phyloP scores from a whole-genome alignment of 352 stramenopile species.

The Sclerospora graminicola region DNA sequence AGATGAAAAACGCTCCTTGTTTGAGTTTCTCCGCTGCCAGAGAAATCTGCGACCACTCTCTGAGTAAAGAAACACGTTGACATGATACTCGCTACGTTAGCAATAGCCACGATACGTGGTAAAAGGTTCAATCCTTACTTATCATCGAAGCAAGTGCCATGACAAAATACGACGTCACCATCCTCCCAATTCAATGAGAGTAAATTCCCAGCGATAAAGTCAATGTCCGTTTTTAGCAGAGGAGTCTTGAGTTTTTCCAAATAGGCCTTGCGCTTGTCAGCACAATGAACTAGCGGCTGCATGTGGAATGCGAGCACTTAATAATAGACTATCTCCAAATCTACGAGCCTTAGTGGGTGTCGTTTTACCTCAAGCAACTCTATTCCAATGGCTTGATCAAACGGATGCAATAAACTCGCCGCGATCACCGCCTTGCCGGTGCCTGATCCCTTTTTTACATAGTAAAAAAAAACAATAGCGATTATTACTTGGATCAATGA shows the following conservation, averaged over 20 bases:
- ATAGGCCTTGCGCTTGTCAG: slow-evolving; percentile 55
- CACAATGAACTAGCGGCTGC: slow-evolving; percentile 60
- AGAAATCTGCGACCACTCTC: slow-evolving; percentile 74
- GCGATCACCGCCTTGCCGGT: slow-evolving; percentile 74
- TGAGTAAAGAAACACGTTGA: slow-evolving; percentile 11
- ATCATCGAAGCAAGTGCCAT: slow-evolving; percentile 79
- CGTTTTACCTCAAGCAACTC: slow-evolving; percentile 48
- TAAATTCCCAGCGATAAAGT: slow-evolving; percentile 62
- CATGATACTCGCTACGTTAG: neutral
- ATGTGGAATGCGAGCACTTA: neutral
- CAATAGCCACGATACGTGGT: neutral
- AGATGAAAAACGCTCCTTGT: slow-evolving; percentile 78
- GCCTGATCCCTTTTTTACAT: slow-evolving; percentile 49
- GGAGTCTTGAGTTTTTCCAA: slow-evolving; percentile 34
- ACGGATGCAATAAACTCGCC: slow-evolving; percentile 65
- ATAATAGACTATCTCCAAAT: too few relatives aligned
- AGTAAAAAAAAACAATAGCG: neutral
- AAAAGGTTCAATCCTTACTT: slow-evolving; percentile 27
- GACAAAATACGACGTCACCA: slow-evolving; percentile 74
- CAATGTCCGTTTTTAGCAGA: slow-evolving; percentile 45
- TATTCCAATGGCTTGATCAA: slow-evolving; percentile 78
- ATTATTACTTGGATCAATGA: neutral
- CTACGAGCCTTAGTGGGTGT: too few relatives aligned
- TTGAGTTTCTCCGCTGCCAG: slow-evolving; percentile 72
- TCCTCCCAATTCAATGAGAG: slow-evolving; percentile 57